Evolutionary conservation across 805 yeast genomes (phyloP), one percentile per base, ranked within the genome.

Genomic region (Komagataella ulmi): DNA sequence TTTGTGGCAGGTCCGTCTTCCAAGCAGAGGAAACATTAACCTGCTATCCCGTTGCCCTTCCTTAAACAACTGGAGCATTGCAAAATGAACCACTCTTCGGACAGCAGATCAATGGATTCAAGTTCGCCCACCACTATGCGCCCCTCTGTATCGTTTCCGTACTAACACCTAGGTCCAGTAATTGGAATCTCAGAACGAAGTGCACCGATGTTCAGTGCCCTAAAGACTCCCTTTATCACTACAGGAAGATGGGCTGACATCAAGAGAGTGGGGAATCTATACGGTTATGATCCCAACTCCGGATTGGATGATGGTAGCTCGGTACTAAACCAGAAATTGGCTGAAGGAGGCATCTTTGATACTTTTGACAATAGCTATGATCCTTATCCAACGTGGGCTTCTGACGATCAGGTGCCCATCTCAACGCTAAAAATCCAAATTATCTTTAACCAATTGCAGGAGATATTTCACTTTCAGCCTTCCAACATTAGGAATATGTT

Each of bases 381-480:
- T 53, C 76, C 77, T 53, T 79, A 75, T 59, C 81, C 85, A 1
- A 60, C 76, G 6, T 81, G 85, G 85, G 40, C 49, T 7, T 63
- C 68, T 3, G 58, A 61, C 2, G 64, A 61, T 3, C 59, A 66
- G 2, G 68, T 71, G 3, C 85, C 86, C 1, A 73, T 81, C 14
- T 58, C 75, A 1, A 67, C 72, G 50, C 71, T 67, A 46, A 79
- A 77, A 24, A 45, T 45, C 3, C 30, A 45, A n/a, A 7, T 21
- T 3, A 77, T 86, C 7, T 85, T 90, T 61, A 65, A 67, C 23
- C 76, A 76, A 24, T 63, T 90, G 49, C 71, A 78, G n/a, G 59
- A 63, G 47, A 71, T 76, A 53, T 88, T 90, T 69, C 97, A 97
- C 0, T 90, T 90, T 68, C 98, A 90, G 68, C 68, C 74, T 24